Percentiles rank a stretch among this genome's conserved stretches.
Evolutionary conservation across 371 early-diverging fungal genomes (phyloP).

Genomic region (Phascolomyces articulosus): DNA sequence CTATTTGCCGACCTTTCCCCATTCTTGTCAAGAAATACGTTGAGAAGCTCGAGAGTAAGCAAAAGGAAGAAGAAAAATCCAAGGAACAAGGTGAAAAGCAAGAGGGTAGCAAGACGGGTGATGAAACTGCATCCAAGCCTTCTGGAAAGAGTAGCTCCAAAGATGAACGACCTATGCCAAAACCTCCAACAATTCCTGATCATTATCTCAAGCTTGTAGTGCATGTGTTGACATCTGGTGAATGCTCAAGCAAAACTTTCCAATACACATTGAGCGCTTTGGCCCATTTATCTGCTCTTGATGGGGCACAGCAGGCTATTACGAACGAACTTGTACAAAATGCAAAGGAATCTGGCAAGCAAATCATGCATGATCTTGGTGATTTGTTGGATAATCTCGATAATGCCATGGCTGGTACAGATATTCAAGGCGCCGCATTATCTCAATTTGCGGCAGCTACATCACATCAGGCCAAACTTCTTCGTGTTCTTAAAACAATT

Average conservation of each 20-base stretch:
- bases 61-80: slow-evolving; percentile 17
- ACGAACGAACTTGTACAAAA: slow-evolving; percentile 73
- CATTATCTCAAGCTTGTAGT: slow-evolving; percentile 82
- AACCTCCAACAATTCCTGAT: slow-evolving; percentile 76
- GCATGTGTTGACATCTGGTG: slow-evolving; percentile 87
- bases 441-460: slow-evolving; percentile 83
- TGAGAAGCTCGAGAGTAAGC: slow-evolving; percentile 43
- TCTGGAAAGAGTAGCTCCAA: slow-evolving; percentile 1
- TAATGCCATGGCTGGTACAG: slow-evolving; percentile 59
- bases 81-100: slow-evolving; percentile 6
- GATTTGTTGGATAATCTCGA: slow-evolving; percentile 64
- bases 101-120: slow-evolving; percentile 3
- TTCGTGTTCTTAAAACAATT: slow-evolving; percentile 93
- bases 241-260: slow-evolving; percentile 94
- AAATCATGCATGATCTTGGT: slow-evolving; percentile 71
- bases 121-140: background rate
- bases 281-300: slow-evolving; percentile 80
- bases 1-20: slow-evolving; percentile 75
- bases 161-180: slow-evolving; percentile 40
- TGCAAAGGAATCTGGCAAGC: slow-evolving; percentile 72
- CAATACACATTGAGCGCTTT: slow-evolving; percentile 89
- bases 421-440: slow-evolving; percentile 64
- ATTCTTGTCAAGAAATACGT: slow-evolving; percentile 55
- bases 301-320: slow-evolving; percentile 77
- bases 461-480: slow-evolving; percentile 87